phyloP scores from a whole-genome alignment of 164 flowering plant species.

The Berberis thunbergii region DNA sequence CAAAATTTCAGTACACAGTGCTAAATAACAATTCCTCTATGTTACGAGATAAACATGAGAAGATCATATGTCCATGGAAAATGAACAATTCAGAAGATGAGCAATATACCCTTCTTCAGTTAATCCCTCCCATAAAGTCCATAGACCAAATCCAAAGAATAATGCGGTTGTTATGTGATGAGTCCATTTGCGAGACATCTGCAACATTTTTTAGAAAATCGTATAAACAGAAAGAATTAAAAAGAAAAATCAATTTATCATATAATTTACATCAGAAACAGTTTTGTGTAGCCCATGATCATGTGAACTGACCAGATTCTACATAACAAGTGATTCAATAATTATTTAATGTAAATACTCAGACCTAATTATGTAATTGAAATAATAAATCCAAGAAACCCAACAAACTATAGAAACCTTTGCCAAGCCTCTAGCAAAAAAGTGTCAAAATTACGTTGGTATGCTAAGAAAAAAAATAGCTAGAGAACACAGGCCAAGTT shows the following conservation, averaged over 20 bases:
- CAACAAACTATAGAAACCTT: too few species aligned
- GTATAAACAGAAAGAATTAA: not conserved
- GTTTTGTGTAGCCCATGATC: not conserved
- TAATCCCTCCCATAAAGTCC: constrained; percentile 92
- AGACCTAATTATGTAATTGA: too few species aligned
- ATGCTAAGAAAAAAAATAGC: too few species aligned
- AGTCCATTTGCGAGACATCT: constrained; percentile 85
- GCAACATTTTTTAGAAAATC: constrained; percentile 5
- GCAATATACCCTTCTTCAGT: constrained; percentile 51
- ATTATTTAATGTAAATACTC: too few species aligned
- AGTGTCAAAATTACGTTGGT: too few species aligned
- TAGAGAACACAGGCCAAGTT: too few species aligned
- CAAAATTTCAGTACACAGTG: constrained; percentile 6
- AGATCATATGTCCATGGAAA: not conserved
- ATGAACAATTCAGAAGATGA: not conserved
- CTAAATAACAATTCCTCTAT: not conserved
- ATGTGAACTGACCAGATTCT: not conserved
- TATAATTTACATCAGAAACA: not conserved
- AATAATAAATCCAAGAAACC: too few species aligned
- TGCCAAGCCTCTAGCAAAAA: too few species aligned
- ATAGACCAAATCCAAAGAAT: constrained; percentile 87
- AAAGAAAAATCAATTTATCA: not conserved
- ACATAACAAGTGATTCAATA: not conserved
- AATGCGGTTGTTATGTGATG: constrained; percentile 86
- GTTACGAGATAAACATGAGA: not conserved